Percentiles rank a stretch among this genome's conserved stretches.
Evolutionary conservation across 768 basidiomycete genomes (phyloP).

Genomic region (Rhodotorula graminis): DNA sequence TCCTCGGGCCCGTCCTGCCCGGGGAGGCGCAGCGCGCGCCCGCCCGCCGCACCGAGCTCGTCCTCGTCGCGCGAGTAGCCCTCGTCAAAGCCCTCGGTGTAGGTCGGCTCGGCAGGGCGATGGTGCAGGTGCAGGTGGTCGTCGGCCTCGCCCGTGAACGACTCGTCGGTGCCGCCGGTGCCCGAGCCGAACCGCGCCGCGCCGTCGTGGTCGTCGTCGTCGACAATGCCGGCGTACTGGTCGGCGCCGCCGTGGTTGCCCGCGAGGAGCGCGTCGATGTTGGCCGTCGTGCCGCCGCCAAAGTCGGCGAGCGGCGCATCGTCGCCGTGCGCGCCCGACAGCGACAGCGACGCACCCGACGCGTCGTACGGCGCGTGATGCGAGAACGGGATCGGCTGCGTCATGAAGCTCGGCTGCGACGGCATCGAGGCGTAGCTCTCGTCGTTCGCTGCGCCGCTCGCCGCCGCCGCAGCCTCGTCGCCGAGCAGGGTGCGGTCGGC

Average conservation of each 20-base stretch:
- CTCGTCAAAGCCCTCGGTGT: slow-evolving; percentile 2
- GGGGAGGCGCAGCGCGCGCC: slow-evolving; percentile 22
- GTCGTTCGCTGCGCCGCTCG: slow-evolving; percentile 34
- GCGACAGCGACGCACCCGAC: not conserved
- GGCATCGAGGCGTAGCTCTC: slow-evolving; percentile 8
- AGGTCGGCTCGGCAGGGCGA: not conserved
- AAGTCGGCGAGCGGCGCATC: slow-evolving; percentile 16
- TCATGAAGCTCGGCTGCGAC: slow-evolving; percentile 15
- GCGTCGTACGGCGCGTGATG: not conserved
- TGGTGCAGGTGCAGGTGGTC: not conserved
- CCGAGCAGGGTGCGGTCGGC: not conserved
- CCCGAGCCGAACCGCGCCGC: not conserved
- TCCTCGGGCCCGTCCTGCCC: slow-evolving; percentile 39
- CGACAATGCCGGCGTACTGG: slow-evolving; percentile 23
- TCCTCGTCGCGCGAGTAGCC: slow-evolving; percentile 6
- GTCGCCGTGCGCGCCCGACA: too few relatives aligned
- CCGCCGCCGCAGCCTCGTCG: slow-evolving; percentile 9
- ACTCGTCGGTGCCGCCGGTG: not conserved
- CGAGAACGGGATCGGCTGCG: not conserved
- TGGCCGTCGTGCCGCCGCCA: slow-evolving; percentile 26
- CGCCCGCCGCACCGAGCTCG: slow-evolving; percentile 2
- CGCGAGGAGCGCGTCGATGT: slow-evolving; percentile 31
- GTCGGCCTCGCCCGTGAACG: slow-evolving; percentile 9
- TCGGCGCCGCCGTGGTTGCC: not conserved
- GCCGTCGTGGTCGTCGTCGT: slow-evolving; percentile 27